Conservation (phyloP, 148 eudicot genomes). For the Cornus florida region DNA sequence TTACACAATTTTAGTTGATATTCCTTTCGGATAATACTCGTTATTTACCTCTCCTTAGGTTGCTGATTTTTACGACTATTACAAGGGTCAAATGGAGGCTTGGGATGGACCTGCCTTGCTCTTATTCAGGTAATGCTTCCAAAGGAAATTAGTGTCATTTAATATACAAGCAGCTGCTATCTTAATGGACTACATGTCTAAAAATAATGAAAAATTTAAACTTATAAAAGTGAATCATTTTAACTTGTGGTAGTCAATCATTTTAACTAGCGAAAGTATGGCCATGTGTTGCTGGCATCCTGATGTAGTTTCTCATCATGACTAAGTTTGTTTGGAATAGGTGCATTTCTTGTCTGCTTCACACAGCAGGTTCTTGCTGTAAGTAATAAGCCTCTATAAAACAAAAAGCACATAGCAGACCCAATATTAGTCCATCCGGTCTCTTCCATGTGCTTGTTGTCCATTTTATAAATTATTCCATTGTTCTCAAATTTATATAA, state of each 20-base stretch:
- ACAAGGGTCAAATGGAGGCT: slow-evolving; percentile 99
- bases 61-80: slow-evolving; percentile 86
- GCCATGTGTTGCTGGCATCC: background rate
- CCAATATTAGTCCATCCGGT: no score
- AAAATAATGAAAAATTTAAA: background rate
- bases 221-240: background rate
- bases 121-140: slow-evolving; percentile 72
- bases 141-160: slow-evolving; percentile 1
- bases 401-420: no score
- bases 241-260: background rate
- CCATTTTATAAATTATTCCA: no score
- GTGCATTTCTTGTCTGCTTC: no score
- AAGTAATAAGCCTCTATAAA: no score
- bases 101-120: slow-evolving; percentile 99
- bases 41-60: slow-evolving; percentile 42
- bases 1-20: background rate
- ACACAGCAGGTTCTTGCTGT: no score
- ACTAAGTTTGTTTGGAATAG: no score
- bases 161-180: background rate
- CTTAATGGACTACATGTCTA: background rate
- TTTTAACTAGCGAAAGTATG: background rate
- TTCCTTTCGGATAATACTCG: slow-evolving; percentile 1
- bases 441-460: no score
- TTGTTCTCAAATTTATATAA: no score
- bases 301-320: no score